phyloP scores from a whole-genome alignment of 2,329 filamentous ascomycete species.

The Talaromyces sp. region DNA sequence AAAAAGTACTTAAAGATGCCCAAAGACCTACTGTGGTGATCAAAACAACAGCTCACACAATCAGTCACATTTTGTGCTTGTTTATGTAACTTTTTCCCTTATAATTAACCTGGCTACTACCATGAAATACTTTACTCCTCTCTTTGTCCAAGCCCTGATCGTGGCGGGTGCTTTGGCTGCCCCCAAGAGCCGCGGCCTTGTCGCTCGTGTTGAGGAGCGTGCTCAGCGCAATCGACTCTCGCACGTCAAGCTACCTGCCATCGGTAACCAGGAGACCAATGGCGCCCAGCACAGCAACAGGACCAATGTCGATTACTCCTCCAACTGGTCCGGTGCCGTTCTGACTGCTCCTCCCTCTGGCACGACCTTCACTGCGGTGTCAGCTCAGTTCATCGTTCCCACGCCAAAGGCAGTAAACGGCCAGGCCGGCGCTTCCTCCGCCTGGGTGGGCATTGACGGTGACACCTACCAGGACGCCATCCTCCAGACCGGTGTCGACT shows the following conservation, averaged over 20 bases:
- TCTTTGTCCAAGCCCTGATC: constrained; percentile 6
- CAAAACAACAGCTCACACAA: neutral
- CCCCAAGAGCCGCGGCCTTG: constrained; percentile 1
- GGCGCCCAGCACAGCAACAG: neutral
- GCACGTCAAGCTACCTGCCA: constrained; percentile 1
- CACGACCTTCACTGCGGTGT: constrained; percentile 42
- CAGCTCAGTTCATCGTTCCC: constrained; percentile 44
- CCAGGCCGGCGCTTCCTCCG: constrained; percentile 40
- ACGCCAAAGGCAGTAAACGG: constrained; percentile 41
- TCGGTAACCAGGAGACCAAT: neutral
- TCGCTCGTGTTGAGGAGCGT: constrained; percentile 7
- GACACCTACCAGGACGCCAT: constrained; percentile 51
- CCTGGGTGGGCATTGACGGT: constrained; percentile 60
- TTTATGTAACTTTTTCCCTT: neutral
- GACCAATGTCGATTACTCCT: constrained; percentile 43
- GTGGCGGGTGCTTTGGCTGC: constrained; percentile 6
- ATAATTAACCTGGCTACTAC: neutral
- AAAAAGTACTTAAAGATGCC: neutral
- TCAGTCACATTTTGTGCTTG: neutral
- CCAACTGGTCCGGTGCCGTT: constrained; percentile 57
- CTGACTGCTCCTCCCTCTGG: constrained; percentile 38
- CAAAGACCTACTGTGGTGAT: neutral
- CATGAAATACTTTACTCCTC: constrained; percentile 10
- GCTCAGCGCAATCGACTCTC: neutral
- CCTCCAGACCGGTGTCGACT: constrained; percentile 54